phyloP scores from a whole-genome alignment of 768 basidiomycete genomes.

The Rhizopogon salebrosus region DNA sequence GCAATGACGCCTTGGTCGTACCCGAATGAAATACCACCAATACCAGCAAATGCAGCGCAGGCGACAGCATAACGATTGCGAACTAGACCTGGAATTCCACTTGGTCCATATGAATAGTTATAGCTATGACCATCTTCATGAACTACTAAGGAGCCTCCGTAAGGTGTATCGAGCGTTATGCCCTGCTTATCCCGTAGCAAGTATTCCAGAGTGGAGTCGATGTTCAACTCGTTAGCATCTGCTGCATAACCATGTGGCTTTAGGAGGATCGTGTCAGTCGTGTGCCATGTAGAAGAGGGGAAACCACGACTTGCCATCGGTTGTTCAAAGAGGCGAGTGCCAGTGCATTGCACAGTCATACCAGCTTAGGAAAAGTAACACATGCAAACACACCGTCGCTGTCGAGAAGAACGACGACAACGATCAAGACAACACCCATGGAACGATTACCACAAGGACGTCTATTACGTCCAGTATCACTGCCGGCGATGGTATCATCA shows the following conservation, averaged over 20 bases:
- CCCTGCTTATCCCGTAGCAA: conserved; percentile 16
- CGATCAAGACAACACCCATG: conserved; percentile 1
- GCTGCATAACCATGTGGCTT: conserved; percentile 36
- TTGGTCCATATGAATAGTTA: conserved; percentile 69
- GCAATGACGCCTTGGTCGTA: conserved; percentile 87
- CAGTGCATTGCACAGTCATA: no score
- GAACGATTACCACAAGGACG: conserved; percentile 22
- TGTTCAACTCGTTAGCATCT: background rate
- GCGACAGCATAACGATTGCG: conserved; percentile 61
- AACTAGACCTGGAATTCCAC: conserved; percentile 57
- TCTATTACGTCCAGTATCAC: background rate
- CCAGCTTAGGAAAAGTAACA: no score
- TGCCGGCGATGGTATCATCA: no score
- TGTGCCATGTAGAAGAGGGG: conserved; percentile 36
- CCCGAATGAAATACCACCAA: conserved; percentile 76
- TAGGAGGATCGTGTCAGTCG: conserved; percentile 62
- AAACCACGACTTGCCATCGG: conserved; percentile 1
- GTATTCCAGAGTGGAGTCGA: background rate
- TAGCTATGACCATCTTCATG: conserved; percentile 32
- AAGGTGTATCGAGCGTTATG: conserved; percentile 15
- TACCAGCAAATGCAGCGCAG: conserved; percentile 70
- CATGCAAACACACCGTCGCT: no score
- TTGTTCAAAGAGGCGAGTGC: conserved; percentile 6
- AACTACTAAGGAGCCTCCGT: conserved; percentile 23
- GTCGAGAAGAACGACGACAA: background rate